These are phyloP conservation scores for Septoria linicola DNA, from an alignment of 2,329 filamentous ascomycete genomes.

Conservation along the genomic window DNA sequence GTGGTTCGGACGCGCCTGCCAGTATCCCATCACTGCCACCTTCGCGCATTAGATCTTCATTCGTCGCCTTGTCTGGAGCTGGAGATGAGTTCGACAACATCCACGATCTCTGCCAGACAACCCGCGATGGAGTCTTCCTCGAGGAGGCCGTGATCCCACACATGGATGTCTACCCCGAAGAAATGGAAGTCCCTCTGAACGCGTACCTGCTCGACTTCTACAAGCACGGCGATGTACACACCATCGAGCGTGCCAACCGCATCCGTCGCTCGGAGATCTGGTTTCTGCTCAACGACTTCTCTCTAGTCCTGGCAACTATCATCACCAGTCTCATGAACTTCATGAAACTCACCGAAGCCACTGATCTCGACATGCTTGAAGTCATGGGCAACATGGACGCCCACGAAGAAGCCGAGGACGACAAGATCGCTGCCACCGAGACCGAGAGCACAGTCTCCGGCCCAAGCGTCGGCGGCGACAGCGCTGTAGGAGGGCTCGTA, in stretches of 20 bases:
- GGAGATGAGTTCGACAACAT: conserved; percentile 64
- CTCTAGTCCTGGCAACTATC: conserved; percentile 67
- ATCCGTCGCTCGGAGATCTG: conserved; percentile 68
- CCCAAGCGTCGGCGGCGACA: conserved; percentile 21
- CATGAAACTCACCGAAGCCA: conserved; percentile 50
- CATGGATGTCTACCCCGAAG: conserved; percentile 60
- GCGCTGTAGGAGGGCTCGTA: conserved; percentile 32
- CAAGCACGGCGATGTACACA: conserved; percentile 65
- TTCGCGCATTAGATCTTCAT: conserved; percentile 61
- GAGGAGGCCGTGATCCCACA: conserved; percentile 72
- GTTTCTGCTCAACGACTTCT: conserved; percentile 69
- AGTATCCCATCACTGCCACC: conserved; percentile 38
- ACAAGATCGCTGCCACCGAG: conserved; percentile 40
- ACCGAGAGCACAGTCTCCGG: conserved; percentile 28
- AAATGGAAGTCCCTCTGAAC: conserved; percentile 57
- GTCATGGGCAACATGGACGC: conserved; percentile 54
- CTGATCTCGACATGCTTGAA: conserved; percentile 53
- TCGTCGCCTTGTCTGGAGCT: conserved; percentile 69
- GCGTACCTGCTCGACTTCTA: conserved; percentile 75
- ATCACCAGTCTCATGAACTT: conserved; percentile 62
- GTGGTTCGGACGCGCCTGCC: conserved; percentile 27
- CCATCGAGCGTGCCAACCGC: conserved; percentile 63
- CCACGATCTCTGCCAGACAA: conserved; percentile 64
- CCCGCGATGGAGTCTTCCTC: conserved; percentile 68
- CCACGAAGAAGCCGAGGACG: conserved; percentile 48